Evolutionary conservation across 768 basidiomycete species (phyloP), one percentile per base, ranked within the genome.

Genomic region (Boletales sp.): DNA sequence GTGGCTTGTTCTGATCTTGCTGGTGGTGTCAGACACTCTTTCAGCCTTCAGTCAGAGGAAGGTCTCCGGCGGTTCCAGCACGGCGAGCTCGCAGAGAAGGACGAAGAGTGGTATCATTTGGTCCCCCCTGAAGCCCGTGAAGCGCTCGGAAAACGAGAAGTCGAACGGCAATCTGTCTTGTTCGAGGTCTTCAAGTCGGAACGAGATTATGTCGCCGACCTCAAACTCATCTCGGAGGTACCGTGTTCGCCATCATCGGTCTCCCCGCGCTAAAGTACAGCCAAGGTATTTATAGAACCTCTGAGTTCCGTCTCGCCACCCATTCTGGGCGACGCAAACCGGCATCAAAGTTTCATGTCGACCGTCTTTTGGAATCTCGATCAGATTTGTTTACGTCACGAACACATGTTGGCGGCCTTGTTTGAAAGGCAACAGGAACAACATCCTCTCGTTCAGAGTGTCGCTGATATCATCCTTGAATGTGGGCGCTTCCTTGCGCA

Each of bases 181-280:
- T 94, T 94, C 57, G 94, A 98, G 64, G 70, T 95, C 19, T 84
- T 97, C 68, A 86, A 90, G 66, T 84, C 87, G 0, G 96, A 99
- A 70, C 78, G 84, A 54, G 86, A 92, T 52, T 97, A 96, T 64
- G 86, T 93, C 11, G 67, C 78, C 30, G 95, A 97, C 69, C 68
- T 99, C 43, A 76, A 83, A 61, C 66, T 84, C 50, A 70, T 88
- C 55, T 69, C 81, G 70, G 77, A 89, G 64, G 90, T 90, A 53
- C 30, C 65, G 53, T 39, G n/a, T 12, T 10, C 18, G 15, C 10
- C 33, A 32, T 15, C 34, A 12, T 34, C 34, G 8, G 8, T 47
- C 28, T 51, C 25, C 31, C 46, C n/a, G 25, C 8, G 39, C 53
- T 56, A 21, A 52, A 30, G 32, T 35, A 8, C 32, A 46, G 38